Conservation (phyloP, 805 yeast genomes). For the Sugiyamaella marilandica region DNA sequence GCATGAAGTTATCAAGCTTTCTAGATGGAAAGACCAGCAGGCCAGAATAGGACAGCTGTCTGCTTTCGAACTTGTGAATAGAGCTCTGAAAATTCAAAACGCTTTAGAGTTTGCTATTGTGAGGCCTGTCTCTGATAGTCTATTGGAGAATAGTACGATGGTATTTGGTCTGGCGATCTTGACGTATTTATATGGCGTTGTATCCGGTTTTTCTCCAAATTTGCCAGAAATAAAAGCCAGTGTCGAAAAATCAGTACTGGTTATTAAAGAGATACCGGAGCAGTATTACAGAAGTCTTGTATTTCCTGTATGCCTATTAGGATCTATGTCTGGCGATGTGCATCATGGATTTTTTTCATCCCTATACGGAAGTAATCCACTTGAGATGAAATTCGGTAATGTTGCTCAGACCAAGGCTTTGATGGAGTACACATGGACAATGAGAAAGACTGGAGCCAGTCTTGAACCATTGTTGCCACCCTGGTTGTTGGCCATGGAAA, state of each 20-base stretch:
- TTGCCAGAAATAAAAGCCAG: slow-evolving; percentile 8
- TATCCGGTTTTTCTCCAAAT: slow-evolving; percentile 12
- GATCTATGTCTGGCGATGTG: slow-evolving; percentile 6
- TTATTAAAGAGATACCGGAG: slow-evolving; percentile 4
- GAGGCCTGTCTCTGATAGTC: background rate
- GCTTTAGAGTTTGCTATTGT: slow-evolving; percentile 1
- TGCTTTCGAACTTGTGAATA: background rate
- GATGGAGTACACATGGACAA: slow-evolving; percentile 7
- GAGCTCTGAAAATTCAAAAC: background rate
- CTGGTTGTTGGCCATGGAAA: slow-evolving; percentile 9
- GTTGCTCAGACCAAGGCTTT: background rate
- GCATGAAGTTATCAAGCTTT: slow-evolving; percentile 9
- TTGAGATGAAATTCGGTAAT: slow-evolving; percentile 7
- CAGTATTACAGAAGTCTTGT: slow-evolving; percentile 11
- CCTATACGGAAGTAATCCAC: background rate
- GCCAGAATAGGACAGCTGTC: background rate
- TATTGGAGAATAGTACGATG: slow-evolving; percentile 10
- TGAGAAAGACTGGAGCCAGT: background rate
- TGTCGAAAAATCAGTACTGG: slow-evolving; percentile 2
- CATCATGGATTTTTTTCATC: background rate
- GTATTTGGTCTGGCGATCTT: slow-evolving; percentile 11
- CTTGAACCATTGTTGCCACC: background rate
- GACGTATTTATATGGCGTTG: slow-evolving; percentile 8
- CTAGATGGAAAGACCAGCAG: background rate
- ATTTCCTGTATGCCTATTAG: slow-evolving; percentile 9